These are phyloP conservation scores for Sodiomyces alkalinus DNA, from an alignment of 2,329 filamentous ascomycete species.

Conservation along the genomic window DNA sequence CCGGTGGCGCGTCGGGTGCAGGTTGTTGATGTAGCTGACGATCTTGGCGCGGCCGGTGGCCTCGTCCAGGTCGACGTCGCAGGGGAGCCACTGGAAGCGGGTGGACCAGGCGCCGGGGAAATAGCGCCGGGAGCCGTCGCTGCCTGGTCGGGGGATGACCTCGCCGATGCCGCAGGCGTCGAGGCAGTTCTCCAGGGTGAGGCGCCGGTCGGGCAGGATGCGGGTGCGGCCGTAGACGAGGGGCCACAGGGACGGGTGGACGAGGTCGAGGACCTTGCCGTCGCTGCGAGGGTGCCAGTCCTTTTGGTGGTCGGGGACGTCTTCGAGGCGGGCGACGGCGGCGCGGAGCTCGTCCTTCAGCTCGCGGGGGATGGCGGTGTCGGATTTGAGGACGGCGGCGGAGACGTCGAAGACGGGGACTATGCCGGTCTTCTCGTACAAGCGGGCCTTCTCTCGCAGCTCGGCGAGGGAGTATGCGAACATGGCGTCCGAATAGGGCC, in stretches of 20 bases:
- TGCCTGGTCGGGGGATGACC: conserved; percentile 9
- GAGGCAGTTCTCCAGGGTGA: conserved; percentile 22
- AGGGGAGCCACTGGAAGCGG: conserved; percentile 32
- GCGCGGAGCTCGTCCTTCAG: conserved; percentile 21
- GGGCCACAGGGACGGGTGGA: conserved; percentile 50
- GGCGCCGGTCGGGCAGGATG: conserved; percentile 12
- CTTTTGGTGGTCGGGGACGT: conserved; percentile 29
- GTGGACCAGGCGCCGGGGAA: conserved; percentile 6
- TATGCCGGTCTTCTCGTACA: conserved; percentile 17
- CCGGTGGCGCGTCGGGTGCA: conserved; percentile 26
- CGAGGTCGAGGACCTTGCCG: conserved; percentile 41
- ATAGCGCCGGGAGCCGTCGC: too few species aligned
- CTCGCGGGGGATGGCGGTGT: conserved; percentile 11
- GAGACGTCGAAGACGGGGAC: conserved; percentile 18
- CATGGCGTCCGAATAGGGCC: too few species aligned
- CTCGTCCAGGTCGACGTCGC: conserved; percentile 26
- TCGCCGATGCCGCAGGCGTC: conserved; percentile 17
- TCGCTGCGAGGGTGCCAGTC: conserved; percentile 49
- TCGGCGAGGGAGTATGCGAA: conserved; percentile 20
- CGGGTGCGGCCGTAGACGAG: conserved; percentile 35
- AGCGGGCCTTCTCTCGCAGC: conserved; percentile 15
- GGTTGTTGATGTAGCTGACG: conserved; percentile 37
- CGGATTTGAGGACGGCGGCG: conserved; percentile 19
- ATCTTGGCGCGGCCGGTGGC: conserved; percentile 17
- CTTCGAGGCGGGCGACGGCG: conserved; percentile 31